Evolutionary conservation across 768 basidiomycete genomes (phyloP).

Genomic region (Crucibulum laeve): DNA sequence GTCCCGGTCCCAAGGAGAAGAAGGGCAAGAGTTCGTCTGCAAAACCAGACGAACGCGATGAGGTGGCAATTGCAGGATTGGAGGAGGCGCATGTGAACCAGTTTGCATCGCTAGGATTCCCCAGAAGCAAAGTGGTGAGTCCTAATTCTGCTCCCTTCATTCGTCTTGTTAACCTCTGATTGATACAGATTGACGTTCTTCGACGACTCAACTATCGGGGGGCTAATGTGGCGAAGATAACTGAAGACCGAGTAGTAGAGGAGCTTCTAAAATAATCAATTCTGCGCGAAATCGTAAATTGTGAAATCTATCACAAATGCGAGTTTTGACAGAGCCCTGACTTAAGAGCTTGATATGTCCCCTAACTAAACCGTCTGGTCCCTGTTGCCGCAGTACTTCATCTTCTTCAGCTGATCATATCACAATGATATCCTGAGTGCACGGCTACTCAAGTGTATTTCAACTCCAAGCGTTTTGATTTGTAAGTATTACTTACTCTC

Average conservation of each 20-base stretch:
- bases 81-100: slow-evolving; percentile 79
- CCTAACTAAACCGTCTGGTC: too few relatives aligned
- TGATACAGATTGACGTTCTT: slow-evolving; percentile 76
- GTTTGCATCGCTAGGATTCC: slow-evolving; percentile 82
- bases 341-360: too few relatives aligned
- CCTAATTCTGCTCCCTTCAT: background rate
- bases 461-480: too few relatives aligned
- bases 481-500: too few relatives aligned
- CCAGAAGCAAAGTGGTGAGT: slow-evolving; percentile 78
- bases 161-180: slow-evolving; percentile 4
- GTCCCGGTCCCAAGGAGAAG: slow-evolving; percentile 46
- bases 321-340: too few relatives aligned
- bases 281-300: too few relatives aligned
- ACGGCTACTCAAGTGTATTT: too few relatives aligned
- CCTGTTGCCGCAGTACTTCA: too few relatives aligned
- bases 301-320: too few relatives aligned
- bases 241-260: slow-evolving; percentile 82
- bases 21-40: slow-evolving; percentile 34
- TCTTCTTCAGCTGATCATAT: too few relatives aligned
- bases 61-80: slow-evolving; percentile 77
- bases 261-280: slow-evolving; percentile 63
- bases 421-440: too few relatives aligned
- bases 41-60: slow-evolving; percentile 48
- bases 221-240: slow-evolving; percentile 71
- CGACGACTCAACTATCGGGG: slow-evolving; percentile 85